Conservation (phyloP, 2,329 filamentous ascomycete genomes). For the Achaetomium macrosporum region DNA sequence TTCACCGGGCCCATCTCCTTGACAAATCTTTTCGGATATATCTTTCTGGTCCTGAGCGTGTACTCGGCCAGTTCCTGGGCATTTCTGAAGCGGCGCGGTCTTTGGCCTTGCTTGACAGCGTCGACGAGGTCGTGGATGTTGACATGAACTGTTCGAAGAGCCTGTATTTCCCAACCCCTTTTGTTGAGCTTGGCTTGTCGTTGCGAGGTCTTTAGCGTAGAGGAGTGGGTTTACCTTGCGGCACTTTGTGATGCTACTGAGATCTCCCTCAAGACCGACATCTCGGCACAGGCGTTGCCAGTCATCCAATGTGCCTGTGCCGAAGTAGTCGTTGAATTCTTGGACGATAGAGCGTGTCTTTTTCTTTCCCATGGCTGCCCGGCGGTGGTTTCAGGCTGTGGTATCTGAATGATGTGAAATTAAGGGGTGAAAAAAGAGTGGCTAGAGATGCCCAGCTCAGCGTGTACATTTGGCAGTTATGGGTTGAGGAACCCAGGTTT, state of each 20-base stretch:
- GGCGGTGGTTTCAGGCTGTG: neutral
- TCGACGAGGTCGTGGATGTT: conserved; percentile 46
- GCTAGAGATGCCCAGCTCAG: neutral
- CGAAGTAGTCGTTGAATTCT: conserved; percentile 30
- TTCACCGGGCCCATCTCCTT: conserved; percentile 36
- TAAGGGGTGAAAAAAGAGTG: neutral
- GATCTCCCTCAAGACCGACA: conserved; percentile 34
- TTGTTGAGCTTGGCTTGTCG: neutral
- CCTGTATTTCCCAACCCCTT: conserved; percentile 28
- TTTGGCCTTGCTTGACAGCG: conserved; percentile 23
- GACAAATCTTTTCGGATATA: conserved; percentile 43
- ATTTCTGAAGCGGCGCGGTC: conserved; percentile 31
- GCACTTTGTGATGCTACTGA: conserved; percentile 41
- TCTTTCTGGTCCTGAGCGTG: conserved; percentile 31
- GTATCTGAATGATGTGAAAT: neutral
- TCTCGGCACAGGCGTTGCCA: conserved; percentile 43
- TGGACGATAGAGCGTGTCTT: conserved; percentile 12
- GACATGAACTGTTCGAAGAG: conserved; percentile 37
- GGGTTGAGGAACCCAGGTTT: neutral
- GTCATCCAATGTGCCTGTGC: conserved; percentile 32
- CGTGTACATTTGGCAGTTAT: too few relatives aligned
- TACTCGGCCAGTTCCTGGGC: conserved; percentile 32
- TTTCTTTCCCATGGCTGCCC: conserved; percentile 9
- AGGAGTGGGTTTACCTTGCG: conserved; percentile 32
- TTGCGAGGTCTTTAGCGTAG: too few relatives aligned